phyloP scores from a whole-genome alignment of 179 eudicot species.

The Vitellaria paradoxa region DNA sequence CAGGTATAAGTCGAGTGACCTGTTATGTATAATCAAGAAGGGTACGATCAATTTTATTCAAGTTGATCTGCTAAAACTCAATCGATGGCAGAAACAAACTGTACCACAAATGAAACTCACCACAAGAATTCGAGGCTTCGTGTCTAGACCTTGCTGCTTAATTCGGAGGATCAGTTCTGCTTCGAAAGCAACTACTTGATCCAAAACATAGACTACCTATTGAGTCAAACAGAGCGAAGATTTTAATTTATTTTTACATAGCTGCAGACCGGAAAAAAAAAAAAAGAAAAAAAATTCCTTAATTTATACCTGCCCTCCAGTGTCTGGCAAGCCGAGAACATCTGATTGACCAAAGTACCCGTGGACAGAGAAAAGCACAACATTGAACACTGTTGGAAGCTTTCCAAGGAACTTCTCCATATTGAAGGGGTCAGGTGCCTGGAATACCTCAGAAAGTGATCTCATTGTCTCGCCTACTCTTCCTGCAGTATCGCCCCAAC shows the following conservation, averaged over 20 bases:
- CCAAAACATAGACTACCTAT: constrained; percentile 36
- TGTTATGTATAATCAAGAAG: constrained; percentile 1
- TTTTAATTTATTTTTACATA: no score
- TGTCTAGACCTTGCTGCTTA: constrained; percentile 34
- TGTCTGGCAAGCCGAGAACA: constrained; percentile 79
- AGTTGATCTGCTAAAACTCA: background rate
- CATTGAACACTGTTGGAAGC: constrained; percentile 58
- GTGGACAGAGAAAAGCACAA: constrained; percentile 68
- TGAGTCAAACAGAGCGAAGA: no score
- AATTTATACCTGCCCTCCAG: constrained; percentile 53
- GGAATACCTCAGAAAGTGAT: constrained; percentile 71
- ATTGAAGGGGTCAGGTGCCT: constrained; percentile 74
- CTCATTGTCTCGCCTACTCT: constrained; percentile 66
- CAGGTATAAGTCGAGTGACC: constrained; percentile 60
- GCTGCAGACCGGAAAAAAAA: no score
- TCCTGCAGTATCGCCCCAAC: constrained; percentile 81
- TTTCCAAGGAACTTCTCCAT: constrained; percentile 53
- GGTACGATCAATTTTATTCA: background rate
- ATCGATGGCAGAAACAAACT: no score
- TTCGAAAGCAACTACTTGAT: constrained; percentile 40
- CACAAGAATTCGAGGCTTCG: constrained; percentile 41
- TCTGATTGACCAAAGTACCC: constrained; percentile 78
- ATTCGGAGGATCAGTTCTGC: constrained; percentile 34
- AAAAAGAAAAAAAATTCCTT: no score
- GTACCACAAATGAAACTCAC: constrained; percentile 14